A percentile compares a stretch with the other conserved stretches of the same genome.
Evolutionary conservation across 345 rosid genomes (phyloP).

Genomic region (Limnanthes douglasii): DNA sequence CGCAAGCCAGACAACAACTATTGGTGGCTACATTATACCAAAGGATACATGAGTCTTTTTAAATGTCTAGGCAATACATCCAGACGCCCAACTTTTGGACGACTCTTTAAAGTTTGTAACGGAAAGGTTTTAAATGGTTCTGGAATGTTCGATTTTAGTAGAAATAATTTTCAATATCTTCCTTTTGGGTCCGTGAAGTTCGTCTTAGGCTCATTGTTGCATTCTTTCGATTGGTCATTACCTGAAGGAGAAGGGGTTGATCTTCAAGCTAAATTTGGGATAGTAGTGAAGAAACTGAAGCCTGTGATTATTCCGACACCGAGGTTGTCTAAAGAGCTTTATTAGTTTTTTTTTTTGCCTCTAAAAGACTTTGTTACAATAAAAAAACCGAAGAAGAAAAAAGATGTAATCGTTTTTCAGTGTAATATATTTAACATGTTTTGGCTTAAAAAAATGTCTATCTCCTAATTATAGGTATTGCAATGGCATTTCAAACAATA

Average conservation of each 20-base stretch:
- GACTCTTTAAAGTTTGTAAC: constrained; percentile 7
- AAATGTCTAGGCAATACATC: constrained; percentile 9
- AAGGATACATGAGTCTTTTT: constrained; percentile 8
- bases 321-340: constrained; percentile 38
- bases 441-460: no score
- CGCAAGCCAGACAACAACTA: constrained; percentile 2
- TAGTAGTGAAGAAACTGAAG: constrained; percentile 43
- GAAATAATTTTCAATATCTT: constrained; percentile 32
- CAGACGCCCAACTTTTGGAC: constrained; percentile 10
- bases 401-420: no score
- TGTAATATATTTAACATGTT: no score
- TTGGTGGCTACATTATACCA: constrained; percentile 8
- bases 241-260: constrained; percentile 13
- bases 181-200: constrained; percentile 76
- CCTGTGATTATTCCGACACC: constrained; percentile 41
- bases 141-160: constrained; percentile 32
- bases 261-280: constrained; percentile 55
- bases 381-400: no score
- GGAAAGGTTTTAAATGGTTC: constrained; percentile 10
- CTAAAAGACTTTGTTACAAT: no score
- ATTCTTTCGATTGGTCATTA: constrained; percentile 66
- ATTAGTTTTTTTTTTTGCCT: no score
- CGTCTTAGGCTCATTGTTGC: constrained; percentile 38
- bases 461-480: no score
- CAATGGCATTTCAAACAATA: no score